A percentile compares a stretch with the other conserved stretches of the same genome.
These are phyloP conservation scores for Xylogone sp. DNA, from an alignment of 2,329 filamentous ascomycete species.

Conservation along the genomic window DNA sequence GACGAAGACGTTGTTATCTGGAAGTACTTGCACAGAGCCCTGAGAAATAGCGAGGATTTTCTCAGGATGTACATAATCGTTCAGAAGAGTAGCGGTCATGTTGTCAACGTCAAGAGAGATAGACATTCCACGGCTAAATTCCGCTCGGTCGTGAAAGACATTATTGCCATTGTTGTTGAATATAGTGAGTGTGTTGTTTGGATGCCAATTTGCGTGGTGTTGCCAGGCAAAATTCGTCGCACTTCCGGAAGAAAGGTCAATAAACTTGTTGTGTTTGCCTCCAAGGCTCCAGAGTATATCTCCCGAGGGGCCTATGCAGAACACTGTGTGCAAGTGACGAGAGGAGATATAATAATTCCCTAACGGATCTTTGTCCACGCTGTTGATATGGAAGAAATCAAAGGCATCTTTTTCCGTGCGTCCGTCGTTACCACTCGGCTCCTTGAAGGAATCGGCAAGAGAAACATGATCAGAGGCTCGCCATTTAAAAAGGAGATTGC, in stretches of 20 bases:
- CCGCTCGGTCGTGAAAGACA: background rate
- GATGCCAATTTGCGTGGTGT: conserved; percentile 39
- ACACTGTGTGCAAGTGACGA: conserved; percentile 38
- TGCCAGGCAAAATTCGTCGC: conserved; percentile 45
- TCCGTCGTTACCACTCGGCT: conserved; percentile 1
- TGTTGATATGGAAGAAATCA: conserved; percentile 29
- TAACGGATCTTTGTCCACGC: conserved; percentile 31
- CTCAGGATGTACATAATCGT: conserved; percentile 8
- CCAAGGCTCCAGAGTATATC: conserved; percentile 42
- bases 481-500: conserved; percentile 47
- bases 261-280: conserved; percentile 39
- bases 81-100: conserved; percentile 11
- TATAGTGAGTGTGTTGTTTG: conserved; percentile 8
- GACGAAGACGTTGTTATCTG: conserved; percentile 11
- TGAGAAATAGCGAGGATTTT: conserved; percentile 15
- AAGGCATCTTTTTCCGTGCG: conserved; percentile 18
- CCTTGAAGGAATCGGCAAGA: conserved; percentile 2
- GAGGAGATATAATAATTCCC: conserved; percentile 44
- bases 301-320: conserved; percentile 39
- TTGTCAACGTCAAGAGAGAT: conserved; percentile 7
- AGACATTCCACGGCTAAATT: conserved; percentile 8
- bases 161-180: conserved; percentile 14
- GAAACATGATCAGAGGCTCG: conserved; percentile 23
- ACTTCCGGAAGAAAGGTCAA: conserved; percentile 20
- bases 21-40: conserved; percentile 14